These are phyloP conservation scores for Rhodotorula toruloides DNA, from an alignment of 768 basidiomycete genomes.

Conservation along the genomic window DNA sequence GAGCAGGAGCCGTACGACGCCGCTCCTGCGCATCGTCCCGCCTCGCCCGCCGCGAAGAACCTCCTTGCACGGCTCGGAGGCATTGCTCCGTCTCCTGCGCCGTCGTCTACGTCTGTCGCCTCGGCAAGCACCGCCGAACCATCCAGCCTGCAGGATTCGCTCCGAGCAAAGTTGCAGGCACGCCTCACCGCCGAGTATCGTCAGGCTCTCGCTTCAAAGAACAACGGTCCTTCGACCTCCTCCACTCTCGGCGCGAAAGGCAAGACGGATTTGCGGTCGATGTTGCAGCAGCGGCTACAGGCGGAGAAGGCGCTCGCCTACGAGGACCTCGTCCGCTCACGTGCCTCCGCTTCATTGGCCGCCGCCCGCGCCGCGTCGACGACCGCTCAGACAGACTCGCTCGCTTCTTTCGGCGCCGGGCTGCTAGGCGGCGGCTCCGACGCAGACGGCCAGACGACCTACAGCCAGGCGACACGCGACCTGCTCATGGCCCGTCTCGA, in stretches of 20 bases:
- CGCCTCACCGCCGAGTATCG: slow-evolving; percentile 35
- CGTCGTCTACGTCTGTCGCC: not conserved
- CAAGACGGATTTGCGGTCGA: slow-evolving; percentile 9
- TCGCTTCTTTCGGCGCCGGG: not conserved
- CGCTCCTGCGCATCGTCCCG: not conserved
- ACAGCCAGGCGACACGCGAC: slow-evolving; percentile 15
- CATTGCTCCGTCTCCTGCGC: not conserved
- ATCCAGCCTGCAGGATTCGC: not conserved
- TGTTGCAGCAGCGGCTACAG: slow-evolving; percentile 5
- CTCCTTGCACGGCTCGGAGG: slow-evolving; percentile 11
- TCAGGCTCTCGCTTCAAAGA: slow-evolving; percentile 10
- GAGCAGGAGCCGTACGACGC: slow-evolving; percentile 20
- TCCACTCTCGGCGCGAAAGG: not conserved
- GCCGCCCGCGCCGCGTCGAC: not conserved
- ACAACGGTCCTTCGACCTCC: not conserved
- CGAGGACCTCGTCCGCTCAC: slow-evolving; percentile 5
- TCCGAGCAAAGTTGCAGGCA: slow-evolving; percentile 20
- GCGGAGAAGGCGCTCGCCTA: slow-evolving; percentile 28
- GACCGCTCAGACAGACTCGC: not conserved
- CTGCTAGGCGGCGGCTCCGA: not conserved
- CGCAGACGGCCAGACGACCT: not conserved
- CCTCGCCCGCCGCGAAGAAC: not conserved
- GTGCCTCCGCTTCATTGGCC: not conserved
- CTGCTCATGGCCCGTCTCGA: slow-evolving; percentile 30
- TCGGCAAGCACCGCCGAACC: not conserved